Base-by-base conservation (phyloP, 305 asterid genomes). In the Rubia occidens region DNA sequence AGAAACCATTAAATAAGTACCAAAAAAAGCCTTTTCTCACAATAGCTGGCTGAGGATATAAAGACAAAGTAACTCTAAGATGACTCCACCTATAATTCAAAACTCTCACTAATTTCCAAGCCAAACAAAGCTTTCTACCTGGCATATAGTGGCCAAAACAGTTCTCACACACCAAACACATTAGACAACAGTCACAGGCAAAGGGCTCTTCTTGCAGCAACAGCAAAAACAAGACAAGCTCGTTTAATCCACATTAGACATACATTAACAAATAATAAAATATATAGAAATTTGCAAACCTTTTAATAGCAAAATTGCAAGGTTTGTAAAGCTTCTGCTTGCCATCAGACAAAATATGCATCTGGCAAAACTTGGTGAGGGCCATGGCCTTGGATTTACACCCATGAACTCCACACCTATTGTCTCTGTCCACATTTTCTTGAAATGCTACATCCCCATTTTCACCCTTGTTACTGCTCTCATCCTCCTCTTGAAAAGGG, bases 341-440 rank as follows among this genome's bases (percentile, higher is more conserved):
- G 37, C 71, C 62, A 26, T 90, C 95, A 0, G 87, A 79, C 64
- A 85, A 66, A 73, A 90, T 86, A 72, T 90, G 97, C 85, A 82
- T 82, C 70, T 78, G 95, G 74, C 97, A 90, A 77, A 85, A 90
- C 77, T 71, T 82, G 11, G 95, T 84, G 71, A 88, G 72, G 1
- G 97, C 91, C 92, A 86, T 85, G 1, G 95, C 92, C 82, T 90
- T 90, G n/a, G 85, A 81, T 86, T 85, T 90, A 78, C 95, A 90
- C 21, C 83, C 83, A 39, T 84, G 85, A 45, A 87, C 84, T 37
- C 79, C 87, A 70, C 97, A 90, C 64, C 81, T 74, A 68, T 77
- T 47, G 42, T 55, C 58, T 24, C 6, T 66, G 43, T 72, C 78
- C 53, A 75, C 77, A 64, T 80, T 74, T n/a, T 71, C 81, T 20